Evolutionary conservation across 169 alveolate species (phyloP), one percentile per base, ranked within the genome.

Genomic region (Perkinsus olseni): DNA sequence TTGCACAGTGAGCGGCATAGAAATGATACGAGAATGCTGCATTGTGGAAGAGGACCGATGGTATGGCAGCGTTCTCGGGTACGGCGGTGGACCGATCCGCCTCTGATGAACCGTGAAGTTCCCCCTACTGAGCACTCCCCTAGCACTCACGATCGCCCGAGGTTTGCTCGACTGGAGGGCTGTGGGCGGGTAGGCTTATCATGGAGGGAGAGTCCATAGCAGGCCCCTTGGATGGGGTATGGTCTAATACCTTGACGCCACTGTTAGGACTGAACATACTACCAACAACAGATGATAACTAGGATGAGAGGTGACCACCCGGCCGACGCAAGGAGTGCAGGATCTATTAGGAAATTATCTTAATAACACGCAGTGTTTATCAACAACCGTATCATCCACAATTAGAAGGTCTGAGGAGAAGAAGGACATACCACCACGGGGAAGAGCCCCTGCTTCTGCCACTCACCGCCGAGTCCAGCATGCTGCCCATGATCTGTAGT

Each of bases 401-500:
- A 40, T 62, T 24, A 62, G 82, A 62, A 62, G 82, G 82, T 62
- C 82, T 62, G 82, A 62, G 31, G 34, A 62, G 34, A 3, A 62
- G 31, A 13, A 62, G 4, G 34, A 21, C 28, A 62, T n/a, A 62
- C 36, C 82, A 13, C 4, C 31, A 62, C 8, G 82, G 31, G n/a
- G n/a, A n/a, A n/a, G n/a, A n/a, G n/a, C n/a, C n/a, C n/a, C 31
- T 24, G 28, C 1, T 62, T 28, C 28, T 24, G 17, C 1, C 4
- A 13, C 82, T 62, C 34, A 92, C 93, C 20, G 94, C 91, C 28
- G 97, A 94, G 74, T 93, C 96, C 24, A 96, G 93, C 96, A 96
- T 96, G 37, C 97, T 92, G 24, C 95, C 94, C 74, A 96, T 91
- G 38, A 95, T 82, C 92, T 96, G 97, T 38, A 96, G 92, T 17